Evolutionary conservation across 345 rosid genomes (phyloP), one percentile per base, ranked within the genome.

Genomic region (Salix exigua): DNA sequence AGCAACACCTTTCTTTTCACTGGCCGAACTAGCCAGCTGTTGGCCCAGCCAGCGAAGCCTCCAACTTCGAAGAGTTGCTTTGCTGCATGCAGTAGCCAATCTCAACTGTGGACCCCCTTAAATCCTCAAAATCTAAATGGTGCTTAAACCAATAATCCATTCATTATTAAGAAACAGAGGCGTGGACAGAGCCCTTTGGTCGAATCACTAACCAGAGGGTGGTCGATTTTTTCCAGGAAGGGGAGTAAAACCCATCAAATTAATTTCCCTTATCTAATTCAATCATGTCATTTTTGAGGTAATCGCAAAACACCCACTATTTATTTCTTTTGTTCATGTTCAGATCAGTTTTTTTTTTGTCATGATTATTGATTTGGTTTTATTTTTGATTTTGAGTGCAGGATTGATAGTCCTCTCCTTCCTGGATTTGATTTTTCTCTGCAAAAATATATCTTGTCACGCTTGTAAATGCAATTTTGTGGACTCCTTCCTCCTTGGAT

Each of bases 271-370:
- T 77, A 8, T 68, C 28, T 26, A 58, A 61, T 76, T 38, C 82
- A 79, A 82, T 76, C 75, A 86, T 86, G 89, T 86, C 79, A 82
- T 83, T 84, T 85, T 80, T 81, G 75, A 88, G 92, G 89, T 89
- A 71, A 69, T 58, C 16, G 44, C 50, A 71, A 14, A n/a, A 8
- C 10, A 48, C 66, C 66, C 33, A 7, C n/a, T 18, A 33, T 35
- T 35, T 19, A 13, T 17, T 33, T 58, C 2, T 23, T 33, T 14
- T 37, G 33, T 31, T 65, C 14, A 14, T 26, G 30, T 23, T 66
- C 19, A 26, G 63, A 23, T 50, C 19, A 5, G 18, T 62, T 18
- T 17, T 38, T 7, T 19, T 12, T 5, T 61, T 55, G 23, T 26
- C 4, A n/a, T 19, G 21, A 10, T 17, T 26, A 51, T 28, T 2